Percentiles rank a stretch among this genome's conserved stretches.
Evolutionary conservation across 2,329 filamentous ascomycete species (phyloP).

Genomic region (Rutstroemia sp.): DNA sequence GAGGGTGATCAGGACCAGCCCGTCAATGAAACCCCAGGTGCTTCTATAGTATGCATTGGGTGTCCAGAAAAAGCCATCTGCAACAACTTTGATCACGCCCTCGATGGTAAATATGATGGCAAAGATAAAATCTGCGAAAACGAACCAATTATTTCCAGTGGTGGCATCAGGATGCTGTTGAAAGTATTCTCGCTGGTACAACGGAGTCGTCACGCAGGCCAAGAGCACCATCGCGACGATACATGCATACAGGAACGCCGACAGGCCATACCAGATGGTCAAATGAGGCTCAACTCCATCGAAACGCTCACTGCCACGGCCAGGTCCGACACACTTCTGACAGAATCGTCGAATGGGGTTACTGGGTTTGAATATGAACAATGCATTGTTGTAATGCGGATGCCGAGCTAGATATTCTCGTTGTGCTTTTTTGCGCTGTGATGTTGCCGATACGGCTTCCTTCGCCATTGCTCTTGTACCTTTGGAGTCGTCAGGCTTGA

Average conservation of each 20-base stretch:
- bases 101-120: conserved; percentile 80
- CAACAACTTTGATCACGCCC: conserved; percentile 84
- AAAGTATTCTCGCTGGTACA: conserved; percentile 89
- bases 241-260: conserved; percentile 84
- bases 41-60: conserved; percentile 96
- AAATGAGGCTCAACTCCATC: conserved; percentile 87
- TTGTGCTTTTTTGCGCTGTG: conserved; percentile 78
- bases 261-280: conserved; percentile 86
- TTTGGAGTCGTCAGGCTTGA: conserved; percentile 63
- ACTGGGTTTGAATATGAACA: conserved; percentile 76
- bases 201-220: conserved; percentile 86
- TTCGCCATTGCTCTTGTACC: conserved; percentile 85
- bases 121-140: conserved; percentile 88
- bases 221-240: conserved; percentile 98
- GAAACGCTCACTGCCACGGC: conserved; percentile 76
- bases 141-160: conserved; percentile 77
- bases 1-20: conserved; percentile 80
- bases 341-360: conserved; percentile 77
- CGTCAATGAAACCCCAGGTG: conserved; percentile 95
- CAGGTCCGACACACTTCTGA: conserved; percentile 84
- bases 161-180: conserved; percentile 42
- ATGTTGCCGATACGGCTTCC: conserved; percentile 77
- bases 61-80: conserved; percentile 92
- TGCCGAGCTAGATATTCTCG: conserved; percentile 82
- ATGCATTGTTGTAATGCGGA: conserved; percentile 84